Base-by-base conservation (phyloP, 78 protist species). In the Planoprotostelium fungivorum region DNA sequence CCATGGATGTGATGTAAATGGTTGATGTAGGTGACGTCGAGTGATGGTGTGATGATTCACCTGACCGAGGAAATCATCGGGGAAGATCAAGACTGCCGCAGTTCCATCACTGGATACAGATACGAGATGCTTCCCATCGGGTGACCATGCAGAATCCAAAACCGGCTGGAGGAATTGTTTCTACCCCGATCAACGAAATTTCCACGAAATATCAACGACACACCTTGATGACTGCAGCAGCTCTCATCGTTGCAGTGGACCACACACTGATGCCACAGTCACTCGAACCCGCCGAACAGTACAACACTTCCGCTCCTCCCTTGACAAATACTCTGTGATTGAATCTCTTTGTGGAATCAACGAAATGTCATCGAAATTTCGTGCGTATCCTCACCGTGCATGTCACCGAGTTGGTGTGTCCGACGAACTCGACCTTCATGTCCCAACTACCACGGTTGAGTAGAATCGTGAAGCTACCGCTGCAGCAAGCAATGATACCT, bases 361-460 rank as follows among this genome's bases (percentile, higher is more conserved):
- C n/a, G n/a, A n/a, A n/a, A n/a, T n/a, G n/a, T n/a, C n/a, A n/a
- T n/a, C n/a, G n/a, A n/a, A n/a, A n/a, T n/a, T n/a, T n/a, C n/a
- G 73, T 51, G 16, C 31, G 16, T 16, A 51, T 5, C 5, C 73
- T 16, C 73, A 51, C 73, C 73, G 73, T 51, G 73, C 73, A 51
- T 51, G 73, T 25, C 31, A 51, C 16, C 31, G 73, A 51, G 73
- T 16, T 16, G 16, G 73, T 25, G 73, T 51, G 73, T 5, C 73
- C 73, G 73, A 92, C 94, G 0, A 92, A 89, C 34, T 38, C 88
- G 0, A 34, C 31, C 28, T 90, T 86, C 5, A 28, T 0, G 0
- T 34, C 29, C 94, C 94, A 92, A 25, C 35, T 84, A 0, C 84
- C 39, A 85, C 94, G n/a, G 31, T 89, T 34, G 10, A 92, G 37